Conservation (phyloP, 2,329 filamentous ascomycete genomes). For the Torrubiella hemipterigena region DNA sequence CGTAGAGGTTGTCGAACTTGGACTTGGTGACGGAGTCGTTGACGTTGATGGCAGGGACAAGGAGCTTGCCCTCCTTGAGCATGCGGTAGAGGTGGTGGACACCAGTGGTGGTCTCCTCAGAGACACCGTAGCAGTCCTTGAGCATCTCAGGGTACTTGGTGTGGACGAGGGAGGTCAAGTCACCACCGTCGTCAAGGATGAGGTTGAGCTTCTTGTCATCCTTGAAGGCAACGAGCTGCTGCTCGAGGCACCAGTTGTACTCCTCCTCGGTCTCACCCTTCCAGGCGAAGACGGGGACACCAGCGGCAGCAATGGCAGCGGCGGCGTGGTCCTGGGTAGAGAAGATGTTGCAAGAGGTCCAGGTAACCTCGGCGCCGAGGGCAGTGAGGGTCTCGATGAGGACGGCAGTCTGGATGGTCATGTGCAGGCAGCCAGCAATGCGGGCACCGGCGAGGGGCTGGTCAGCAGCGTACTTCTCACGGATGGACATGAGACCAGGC, state of each 20-base stretch:
- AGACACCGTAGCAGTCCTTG: slow-evolving; percentile 95
- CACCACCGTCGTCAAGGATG: slow-evolving; percentile 97
- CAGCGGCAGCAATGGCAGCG: slow-evolving; percentile 86
- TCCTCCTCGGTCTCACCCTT: slow-evolving; percentile 97
- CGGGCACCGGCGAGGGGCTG: slow-evolving; percentile 91
- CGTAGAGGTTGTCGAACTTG: slow-evolving; percentile 99
- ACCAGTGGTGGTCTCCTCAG: slow-evolving; percentile 98
- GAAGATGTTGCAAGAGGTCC: slow-evolving; percentile 99
- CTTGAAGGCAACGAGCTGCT: slow-evolving; percentile 95
- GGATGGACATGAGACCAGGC: slow-evolving; percentile 95
- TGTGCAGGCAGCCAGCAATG: slow-evolving; percentile 97
- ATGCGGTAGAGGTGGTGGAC: slow-evolving; percentile 99
- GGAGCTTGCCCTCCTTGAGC: slow-evolving; percentile 81
- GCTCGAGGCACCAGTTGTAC: slow-evolving; percentile 99
- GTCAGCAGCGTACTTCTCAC: slow-evolving; percentile 79
- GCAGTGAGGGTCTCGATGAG: slow-evolving; percentile 94
- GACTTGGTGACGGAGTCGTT: slow-evolving; percentile 99
- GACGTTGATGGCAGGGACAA: slow-evolving; percentile 96
- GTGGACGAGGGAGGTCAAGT: slow-evolving; percentile 93
- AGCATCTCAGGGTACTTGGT: slow-evolving; percentile 97
- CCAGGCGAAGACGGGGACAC: slow-evolving; percentile 74
- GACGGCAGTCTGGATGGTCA: slow-evolving; percentile 99
- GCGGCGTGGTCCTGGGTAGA: slow-evolving; percentile 97
- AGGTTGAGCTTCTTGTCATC: slow-evolving; percentile 94
- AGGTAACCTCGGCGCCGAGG: slow-evolving; percentile 96